Base-by-base conservation (phyloP, 352 stramenopile species). In the Globisporangium yorkense region DNA sequence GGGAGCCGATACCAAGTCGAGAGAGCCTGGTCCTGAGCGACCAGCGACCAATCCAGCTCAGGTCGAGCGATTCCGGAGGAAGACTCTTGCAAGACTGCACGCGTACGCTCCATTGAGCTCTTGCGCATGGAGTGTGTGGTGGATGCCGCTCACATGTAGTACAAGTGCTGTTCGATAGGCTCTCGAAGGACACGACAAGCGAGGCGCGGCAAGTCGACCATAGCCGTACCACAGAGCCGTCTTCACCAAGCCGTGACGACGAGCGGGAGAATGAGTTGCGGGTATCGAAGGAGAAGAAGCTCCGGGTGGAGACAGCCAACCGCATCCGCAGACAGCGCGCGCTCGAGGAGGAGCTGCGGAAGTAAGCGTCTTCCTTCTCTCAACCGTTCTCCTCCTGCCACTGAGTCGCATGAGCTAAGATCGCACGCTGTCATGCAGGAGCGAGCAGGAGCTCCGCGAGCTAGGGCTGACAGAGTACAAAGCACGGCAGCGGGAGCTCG, bases 381-480 rank as follows among this genome's bases (percentile, higher is more conserved):
- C 12, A 40, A 15, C 3, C 9, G 35, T 40, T 15, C 1, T 40
- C 12, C 35, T 13, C 35, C 35, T 4, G 12, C 35, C 8, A 13
- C 35, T 40, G 35, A 40, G 4, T 5, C 9, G 2, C 5, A 40
- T 9, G 4, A 15, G 24, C 24, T 27, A 27, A 27, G 24, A 40
- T 4, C 10, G 35, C 35, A 40, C 10, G 12, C 12, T 41, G 13
- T 24, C 9, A 16, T 47, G 2, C 31, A 91, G 81, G 15, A 75
- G 74, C 56, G 68, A 87, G 15, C 51, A 70, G 47, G 75, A 88
- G 50, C 56, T 71, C 10, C 74, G 84, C 33, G 67, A 87, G 35
- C 68, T 77, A 57, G 72, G 75, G 2, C 65, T 89, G 7, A 63
- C 70, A 41, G 65, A 65, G 2, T 81, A 80, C 66, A 88, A 83